A percentile compares a stretch with the other conserved stretches of the same genome.
Conservation (phyloP, 2,329 filamentous ascomycete genomes). For the Trichoderma sp. region DNA sequence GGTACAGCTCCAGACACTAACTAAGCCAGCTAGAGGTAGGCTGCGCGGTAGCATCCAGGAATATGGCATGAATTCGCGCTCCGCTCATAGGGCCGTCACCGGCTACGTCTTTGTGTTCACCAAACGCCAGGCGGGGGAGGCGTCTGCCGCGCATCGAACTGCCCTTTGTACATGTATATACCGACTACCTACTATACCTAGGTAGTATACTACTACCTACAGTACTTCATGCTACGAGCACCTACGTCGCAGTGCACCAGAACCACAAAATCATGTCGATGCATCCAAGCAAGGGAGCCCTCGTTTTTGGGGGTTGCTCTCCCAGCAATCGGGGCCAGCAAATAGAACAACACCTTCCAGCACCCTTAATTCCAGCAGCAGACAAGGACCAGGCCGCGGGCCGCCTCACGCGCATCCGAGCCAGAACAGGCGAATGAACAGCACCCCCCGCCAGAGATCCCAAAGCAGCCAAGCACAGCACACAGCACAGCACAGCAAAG, state of each 20-base stretch:
- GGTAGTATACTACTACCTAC: too few relatives aligned
- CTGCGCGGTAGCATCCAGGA: background rate
- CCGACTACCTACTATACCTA: too few relatives aligned
- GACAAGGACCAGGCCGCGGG: conserved; percentile 11
- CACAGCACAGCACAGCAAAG: background rate
- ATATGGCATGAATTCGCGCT: background rate
- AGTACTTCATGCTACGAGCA: too few relatives aligned
- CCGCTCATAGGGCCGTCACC: conserved; percentile 15
- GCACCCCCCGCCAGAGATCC: background rate
- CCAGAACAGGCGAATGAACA: background rate
- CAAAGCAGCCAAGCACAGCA: conserved; percentile 2
- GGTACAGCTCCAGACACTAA: background rate
- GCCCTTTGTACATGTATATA: background rate
- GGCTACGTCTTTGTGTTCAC: too few relatives aligned
- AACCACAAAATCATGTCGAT: background rate
- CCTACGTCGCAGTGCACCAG: background rate
- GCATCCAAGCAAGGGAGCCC: background rate
- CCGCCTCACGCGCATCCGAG: conserved; percentile 15
- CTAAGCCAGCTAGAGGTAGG: background rate
- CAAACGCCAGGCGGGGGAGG: background rate
- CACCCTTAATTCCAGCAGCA: conserved; percentile 11
- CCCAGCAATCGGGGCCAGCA: background rate
- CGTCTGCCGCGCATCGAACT: background rate
- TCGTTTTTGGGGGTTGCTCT: background rate
- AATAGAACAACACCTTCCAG: background rate